Evolutionary conservation across 1,139 yeast genomes (phyloP).

Genomic region (Diutina rugosa): DNA sequence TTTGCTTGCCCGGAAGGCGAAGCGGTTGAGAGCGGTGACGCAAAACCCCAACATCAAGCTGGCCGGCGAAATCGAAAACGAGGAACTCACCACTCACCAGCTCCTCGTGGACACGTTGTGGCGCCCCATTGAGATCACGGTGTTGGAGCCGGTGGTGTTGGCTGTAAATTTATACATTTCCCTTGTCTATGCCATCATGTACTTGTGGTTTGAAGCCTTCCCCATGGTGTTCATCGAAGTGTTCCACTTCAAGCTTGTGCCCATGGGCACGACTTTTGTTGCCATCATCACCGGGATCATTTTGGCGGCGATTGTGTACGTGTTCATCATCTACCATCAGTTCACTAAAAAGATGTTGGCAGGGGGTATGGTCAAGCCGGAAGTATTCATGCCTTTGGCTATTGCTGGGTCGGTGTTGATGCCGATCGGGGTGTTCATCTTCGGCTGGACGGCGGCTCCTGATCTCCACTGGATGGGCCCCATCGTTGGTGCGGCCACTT

Average conservation of each 20-base stretch:
- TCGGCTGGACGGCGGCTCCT: conserved; percentile 36
- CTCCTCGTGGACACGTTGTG: conserved; percentile 29
- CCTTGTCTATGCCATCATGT: conserved; percentile 39
- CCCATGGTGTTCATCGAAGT: conserved; percentile 38
- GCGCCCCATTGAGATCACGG: conserved; percentile 32
- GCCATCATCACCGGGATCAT: conserved; percentile 33
- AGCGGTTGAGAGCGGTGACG: conserved; percentile 19
- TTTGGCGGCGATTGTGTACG: conserved; percentile 10
- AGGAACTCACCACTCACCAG: conserved; percentile 14
- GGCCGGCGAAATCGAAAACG: conserved; percentile 27
- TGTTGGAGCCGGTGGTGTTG: conserved; percentile 33
- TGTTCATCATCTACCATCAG: conserved; percentile 9
- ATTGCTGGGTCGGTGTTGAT: conserved; percentile 28
- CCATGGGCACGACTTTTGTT: conserved; percentile 34
- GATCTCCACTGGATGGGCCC: conserved; percentile 32
- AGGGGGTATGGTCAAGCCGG: conserved; percentile 38
- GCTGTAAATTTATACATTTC: conserved; percentile 37
- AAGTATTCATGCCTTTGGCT: conserved; percentile 44
- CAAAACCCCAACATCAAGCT: conserved; percentile 16
- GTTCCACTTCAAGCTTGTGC: conserved; percentile 35
- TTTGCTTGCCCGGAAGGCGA: conserved; percentile 33
- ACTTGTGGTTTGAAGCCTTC: conserved; percentile 49
- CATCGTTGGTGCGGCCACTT: conserved; percentile 26
- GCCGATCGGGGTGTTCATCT: conserved; percentile 33
- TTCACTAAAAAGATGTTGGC: conserved; percentile 17